These are phyloP conservation scores for Fusarium sp. DNA, from an alignment of 2,329 filamentous ascomycete genomes.

Conservation along the genomic window DNA sequence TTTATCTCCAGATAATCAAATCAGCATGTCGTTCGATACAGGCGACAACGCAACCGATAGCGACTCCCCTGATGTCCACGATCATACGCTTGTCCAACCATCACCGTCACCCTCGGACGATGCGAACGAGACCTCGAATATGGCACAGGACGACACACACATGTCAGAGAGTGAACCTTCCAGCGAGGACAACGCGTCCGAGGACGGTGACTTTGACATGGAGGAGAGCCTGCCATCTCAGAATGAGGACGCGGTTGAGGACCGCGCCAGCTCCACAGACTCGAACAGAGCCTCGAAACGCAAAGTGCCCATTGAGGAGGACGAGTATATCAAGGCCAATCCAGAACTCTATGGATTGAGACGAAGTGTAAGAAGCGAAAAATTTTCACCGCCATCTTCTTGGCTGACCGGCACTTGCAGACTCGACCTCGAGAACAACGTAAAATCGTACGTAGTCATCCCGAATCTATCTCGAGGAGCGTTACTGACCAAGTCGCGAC, in stretches of 20 bases:
- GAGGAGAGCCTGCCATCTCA: constrained; percentile 66
- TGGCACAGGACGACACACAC: constrained; percentile 53
- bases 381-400: constrained; percentile 34
- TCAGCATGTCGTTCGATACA: constrained; percentile 53
- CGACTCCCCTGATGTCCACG: constrained; percentile 79
- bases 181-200: constrained; percentile 67
- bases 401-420: constrained; percentile 54
- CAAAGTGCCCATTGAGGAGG: constrained; percentile 75
- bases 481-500: constrained; percentile 22
- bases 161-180: constrained; percentile 61
- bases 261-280: constrained; percentile 77
- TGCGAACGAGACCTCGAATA: constrained; percentile 56
- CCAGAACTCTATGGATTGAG: constrained; percentile 95
- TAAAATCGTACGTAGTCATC: constrained; percentile 62
- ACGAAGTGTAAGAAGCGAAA: constrained; percentile 79
- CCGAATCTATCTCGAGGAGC: neutral
- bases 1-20: constrained; percentile 65
- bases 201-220: constrained; percentile 83
- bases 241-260: constrained; percentile 61
- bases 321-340: constrained; percentile 89
- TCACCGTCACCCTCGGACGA: constrained; percentile 58
- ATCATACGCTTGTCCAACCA: constrained; percentile 63
- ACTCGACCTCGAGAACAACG: constrained; percentile 68
- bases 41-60: constrained; percentile 65
- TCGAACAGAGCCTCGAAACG: constrained; percentile 79